These are phyloP conservation scores for Penstemon barbatus DNA, from an alignment of 257 asterid species.

Conservation along the genomic window DNA sequence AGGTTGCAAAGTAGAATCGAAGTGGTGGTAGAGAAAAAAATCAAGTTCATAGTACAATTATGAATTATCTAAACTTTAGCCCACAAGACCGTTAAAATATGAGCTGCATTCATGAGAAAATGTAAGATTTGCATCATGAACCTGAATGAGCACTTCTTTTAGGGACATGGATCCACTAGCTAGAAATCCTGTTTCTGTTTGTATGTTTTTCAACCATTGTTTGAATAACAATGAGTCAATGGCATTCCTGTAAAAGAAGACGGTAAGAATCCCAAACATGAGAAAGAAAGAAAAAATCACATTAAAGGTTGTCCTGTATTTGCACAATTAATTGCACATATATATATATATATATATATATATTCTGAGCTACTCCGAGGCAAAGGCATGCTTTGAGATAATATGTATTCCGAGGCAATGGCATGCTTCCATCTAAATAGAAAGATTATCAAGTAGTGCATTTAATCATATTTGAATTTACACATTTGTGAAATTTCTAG, in stretches of 20 bases:
- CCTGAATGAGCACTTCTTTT: constrained; percentile 78
- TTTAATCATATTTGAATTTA: too few relatives aligned
- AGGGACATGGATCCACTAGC: constrained; percentile 67
- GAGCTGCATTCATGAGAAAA: constrained; percentile 11
- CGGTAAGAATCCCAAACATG: neutral
- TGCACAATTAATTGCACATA: too few relatives aligned
- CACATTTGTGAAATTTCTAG: too few relatives aligned
- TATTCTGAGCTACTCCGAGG: too few relatives aligned
- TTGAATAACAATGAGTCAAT: constrained; percentile 72
- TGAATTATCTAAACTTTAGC: neutral
- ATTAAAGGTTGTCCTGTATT: too few relatives aligned
- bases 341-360: too few relatives aligned
- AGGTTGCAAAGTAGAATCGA: too few relatives aligned
- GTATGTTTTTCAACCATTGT: constrained; percentile 80
- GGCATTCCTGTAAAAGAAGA: constrained; percentile 68
- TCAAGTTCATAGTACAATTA: neutral
- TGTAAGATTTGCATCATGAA: constrained; percentile 27
- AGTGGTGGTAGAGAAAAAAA: neutral
- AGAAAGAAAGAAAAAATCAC: neutral
- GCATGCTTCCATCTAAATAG: too few relatives aligned
- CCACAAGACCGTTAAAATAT: neutral
- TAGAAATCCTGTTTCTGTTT: constrained; percentile 64
- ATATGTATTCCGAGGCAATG: too few relatives aligned
- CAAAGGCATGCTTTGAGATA: too few relatives aligned
- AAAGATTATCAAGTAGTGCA: too few relatives aligned